A percentile compares a stretch with the other conserved stretches of the same genome.
Evolutionary conservation across 2,329 filamentous ascomycete species (phyloP).

Genomic region (Arthrobotrys sinensis): DNA sequence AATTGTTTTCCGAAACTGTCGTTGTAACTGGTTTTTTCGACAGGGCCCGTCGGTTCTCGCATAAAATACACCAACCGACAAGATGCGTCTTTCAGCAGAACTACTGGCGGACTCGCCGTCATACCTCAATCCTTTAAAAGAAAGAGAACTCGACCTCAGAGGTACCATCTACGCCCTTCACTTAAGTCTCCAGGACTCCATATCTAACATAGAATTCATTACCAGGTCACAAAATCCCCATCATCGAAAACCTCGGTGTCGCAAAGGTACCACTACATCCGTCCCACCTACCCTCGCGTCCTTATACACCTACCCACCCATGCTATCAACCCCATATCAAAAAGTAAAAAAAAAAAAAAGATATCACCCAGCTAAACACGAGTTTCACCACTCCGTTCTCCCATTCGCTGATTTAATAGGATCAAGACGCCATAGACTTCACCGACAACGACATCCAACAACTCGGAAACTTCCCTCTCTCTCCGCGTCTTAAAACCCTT

Average conservation of each 20-base stretch:
- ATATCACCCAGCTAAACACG: slow-evolving; percentile 61
- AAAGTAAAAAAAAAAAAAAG: slow-evolving; percentile 30
- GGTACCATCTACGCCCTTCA: slow-evolving; percentile 75
- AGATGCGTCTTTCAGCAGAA: slow-evolving; percentile 95
- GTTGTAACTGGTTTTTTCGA: not conserved
- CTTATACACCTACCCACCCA: slow-evolving; percentile 16
- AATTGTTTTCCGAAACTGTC: not conserved
- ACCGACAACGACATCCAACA: slow-evolving; percentile 97
- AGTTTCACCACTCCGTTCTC: slow-evolving; percentile 27
- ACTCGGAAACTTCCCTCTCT: slow-evolving; percentile 92
- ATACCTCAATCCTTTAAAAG: slow-evolving; percentile 98
- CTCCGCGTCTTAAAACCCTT: slow-evolving; percentile 87
- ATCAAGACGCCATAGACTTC: slow-evolving; percentile 94
- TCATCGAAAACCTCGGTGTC: slow-evolving; percentile 97
- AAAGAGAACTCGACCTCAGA: slow-evolving; percentile 99
- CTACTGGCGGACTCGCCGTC: slow-evolving; percentile 94
- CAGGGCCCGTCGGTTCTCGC: not conserved
- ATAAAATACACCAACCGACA: slow-evolving; percentile 64
- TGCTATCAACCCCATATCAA: slow-evolving; percentile 4
- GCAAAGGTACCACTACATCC: slow-evolving; percentile 79
- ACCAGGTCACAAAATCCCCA: slow-evolving; percentile 95
- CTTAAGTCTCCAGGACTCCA: slow-evolving; percentile 57
- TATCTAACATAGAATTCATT: slow-evolving; percentile 61
- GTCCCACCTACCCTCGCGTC: slow-evolving; percentile 19
- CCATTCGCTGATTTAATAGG: slow-evolving; percentile 58